Conservation (phyloP, 208 protist genomes). For the Porcisia hertigi region DNA sequence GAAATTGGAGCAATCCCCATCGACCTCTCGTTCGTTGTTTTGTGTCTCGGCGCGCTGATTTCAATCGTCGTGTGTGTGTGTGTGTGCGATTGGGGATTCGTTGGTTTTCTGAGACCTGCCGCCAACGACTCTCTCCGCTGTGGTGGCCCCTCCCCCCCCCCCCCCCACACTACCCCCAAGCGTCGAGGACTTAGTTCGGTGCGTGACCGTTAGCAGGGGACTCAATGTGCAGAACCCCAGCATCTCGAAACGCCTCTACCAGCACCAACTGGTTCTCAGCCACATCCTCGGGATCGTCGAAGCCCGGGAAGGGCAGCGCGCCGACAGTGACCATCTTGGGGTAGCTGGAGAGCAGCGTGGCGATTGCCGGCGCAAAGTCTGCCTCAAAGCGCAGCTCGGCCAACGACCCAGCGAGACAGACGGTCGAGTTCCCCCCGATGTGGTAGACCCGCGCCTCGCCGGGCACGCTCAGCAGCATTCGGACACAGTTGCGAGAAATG, state of each 20-base stretch:
- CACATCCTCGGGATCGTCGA: slow-evolving; percentile 53
- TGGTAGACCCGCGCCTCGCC: slow-evolving; percentile 68
- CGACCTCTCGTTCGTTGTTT: neutral
- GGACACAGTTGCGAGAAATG: slow-evolving; percentile 39
- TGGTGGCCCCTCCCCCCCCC: neutral
- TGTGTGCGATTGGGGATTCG: neutral
- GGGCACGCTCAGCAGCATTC: slow-evolving; percentile 46
- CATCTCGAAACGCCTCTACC: slow-evolving; percentile 41
- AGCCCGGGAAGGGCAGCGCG: slow-evolving; percentile 53
- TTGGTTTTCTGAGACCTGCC: neutral
- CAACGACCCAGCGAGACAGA: slow-evolving; percentile 47
- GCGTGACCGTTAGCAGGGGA: slow-evolving; percentile 3
- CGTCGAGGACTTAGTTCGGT: neutral
- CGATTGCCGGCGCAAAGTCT: slow-evolving; percentile 67
- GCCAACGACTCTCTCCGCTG: neutral
- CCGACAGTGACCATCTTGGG: slow-evolving; percentile 34
- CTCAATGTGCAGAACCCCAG: slow-evolving; percentile 36
- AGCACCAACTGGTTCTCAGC: slow-evolving; percentile 54
- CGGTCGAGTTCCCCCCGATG: slow-evolving; percentile 48
- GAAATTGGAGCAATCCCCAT: no score
- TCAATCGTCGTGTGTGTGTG: neutral
- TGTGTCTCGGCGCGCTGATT: neutral
- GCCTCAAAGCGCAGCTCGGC: slow-evolving; percentile 62
- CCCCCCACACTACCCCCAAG: no score
- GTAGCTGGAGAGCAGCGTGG: slow-evolving; percentile 46